These are phyloP conservation scores for Talaromyces amestolkiae DNA, from an alignment of 2,329 filamentous ascomycete species.

Conservation along the genomic window DNA sequence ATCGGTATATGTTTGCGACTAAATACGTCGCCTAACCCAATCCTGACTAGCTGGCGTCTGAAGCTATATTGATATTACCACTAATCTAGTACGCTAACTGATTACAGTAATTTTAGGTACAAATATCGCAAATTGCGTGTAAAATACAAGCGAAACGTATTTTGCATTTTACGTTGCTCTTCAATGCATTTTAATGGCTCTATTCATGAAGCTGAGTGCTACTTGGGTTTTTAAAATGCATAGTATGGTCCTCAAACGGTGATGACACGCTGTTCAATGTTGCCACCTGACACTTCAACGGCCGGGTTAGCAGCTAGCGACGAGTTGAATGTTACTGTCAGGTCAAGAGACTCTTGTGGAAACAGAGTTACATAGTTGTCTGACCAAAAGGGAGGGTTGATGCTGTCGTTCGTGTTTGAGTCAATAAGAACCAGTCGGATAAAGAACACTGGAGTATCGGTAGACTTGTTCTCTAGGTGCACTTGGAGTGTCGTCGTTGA, in stretches of 20 bases:
- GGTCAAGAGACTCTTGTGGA: slow-evolving; percentile 52
- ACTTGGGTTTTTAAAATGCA: not conserved
- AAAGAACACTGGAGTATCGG: slow-evolving; percentile 57
- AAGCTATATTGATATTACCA: not conserved
- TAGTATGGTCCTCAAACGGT: not conserved
- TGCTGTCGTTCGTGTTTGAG: slow-evolving; percentile 39
- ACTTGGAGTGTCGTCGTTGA: slow-evolving; percentile 32
- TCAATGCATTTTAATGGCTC: not conserved
- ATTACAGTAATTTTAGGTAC: not conserved
- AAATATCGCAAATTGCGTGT: not conserved
- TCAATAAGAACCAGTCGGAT: slow-evolving; percentile 54
- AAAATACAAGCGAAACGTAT: not conserved
- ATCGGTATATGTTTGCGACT: not conserved
- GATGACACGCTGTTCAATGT: slow-evolving; percentile 20
- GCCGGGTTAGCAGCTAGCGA: slow-evolving; percentile 14
- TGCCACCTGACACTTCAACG: slow-evolving; percentile 27
- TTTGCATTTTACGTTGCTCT: not conserved
- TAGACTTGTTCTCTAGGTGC: slow-evolving; percentile 53
- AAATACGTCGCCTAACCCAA: not conserved
- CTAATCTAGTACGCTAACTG: not conserved
- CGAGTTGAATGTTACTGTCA: slow-evolving; percentile 34
- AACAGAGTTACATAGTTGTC: slow-evolving; percentile 65
- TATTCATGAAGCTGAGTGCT: not conserved
- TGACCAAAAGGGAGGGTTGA: slow-evolving; percentile 56
- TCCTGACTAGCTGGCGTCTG: not conserved